These are phyloP conservation scores for Cryptococcus neoformans DNA, from an alignment of 1,284 basidiomycete species.

Conservation along the genomic window DNA sequence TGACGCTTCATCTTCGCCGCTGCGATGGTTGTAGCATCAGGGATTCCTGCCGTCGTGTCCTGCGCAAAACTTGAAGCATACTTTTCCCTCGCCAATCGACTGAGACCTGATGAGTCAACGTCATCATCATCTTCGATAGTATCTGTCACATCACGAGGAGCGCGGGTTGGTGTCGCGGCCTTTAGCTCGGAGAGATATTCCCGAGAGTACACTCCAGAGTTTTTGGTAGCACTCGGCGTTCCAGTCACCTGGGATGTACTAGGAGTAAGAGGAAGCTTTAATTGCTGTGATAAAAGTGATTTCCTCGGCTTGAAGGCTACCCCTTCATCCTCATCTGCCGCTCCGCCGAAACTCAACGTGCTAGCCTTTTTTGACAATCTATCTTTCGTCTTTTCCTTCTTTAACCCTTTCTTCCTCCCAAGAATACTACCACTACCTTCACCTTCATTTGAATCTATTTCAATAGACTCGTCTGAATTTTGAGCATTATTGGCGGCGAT, in stretches of 20 bases:
- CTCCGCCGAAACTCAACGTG: slow-evolving; percentile 78
- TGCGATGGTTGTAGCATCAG: slow-evolving; percentile 69
- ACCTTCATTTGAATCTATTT: slow-evolving; percentile 16
- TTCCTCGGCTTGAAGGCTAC: slow-evolving; percentile 46
- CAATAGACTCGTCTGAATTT: slow-evolving; percentile 7
- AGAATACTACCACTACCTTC: slow-evolving; percentile 25
- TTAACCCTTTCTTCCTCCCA: slow-evolving; percentile 42
- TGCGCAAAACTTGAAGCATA: slow-evolving; percentile 43
- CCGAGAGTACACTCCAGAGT: slow-evolving; percentile 58
- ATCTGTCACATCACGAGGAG: slow-evolving; percentile 38
- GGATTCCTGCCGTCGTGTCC: slow-evolving; percentile 59
- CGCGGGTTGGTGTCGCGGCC: slow-evolving; percentile 68
- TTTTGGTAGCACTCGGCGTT: slow-evolving; percentile 12
- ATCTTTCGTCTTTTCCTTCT: slow-evolving; percentile 52
- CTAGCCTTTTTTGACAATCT: slow-evolving; percentile 32
- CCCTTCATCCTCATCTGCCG: slow-evolving; percentile 22
- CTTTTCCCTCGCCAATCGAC: slow-evolving; percentile 38
- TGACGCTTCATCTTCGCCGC: slow-evolving; percentile 77
- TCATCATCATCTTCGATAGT: slow-evolving; percentile 55
- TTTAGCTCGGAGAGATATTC: slow-evolving; percentile 79
- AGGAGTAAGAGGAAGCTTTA: slow-evolving; percentile 30
- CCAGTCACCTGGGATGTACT: slow-evolving; percentile 53
- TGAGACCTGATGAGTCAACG: slow-evolving; percentile 30
- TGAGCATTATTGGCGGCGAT: slow-evolving; percentile 20
- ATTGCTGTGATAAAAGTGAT: slow-evolving; percentile 45